Evolutionary conservation across 257 asterid genomes (phyloP), one percentile per base, ranked within the genome.

Genomic region (Solanum paucissectum): DNA sequence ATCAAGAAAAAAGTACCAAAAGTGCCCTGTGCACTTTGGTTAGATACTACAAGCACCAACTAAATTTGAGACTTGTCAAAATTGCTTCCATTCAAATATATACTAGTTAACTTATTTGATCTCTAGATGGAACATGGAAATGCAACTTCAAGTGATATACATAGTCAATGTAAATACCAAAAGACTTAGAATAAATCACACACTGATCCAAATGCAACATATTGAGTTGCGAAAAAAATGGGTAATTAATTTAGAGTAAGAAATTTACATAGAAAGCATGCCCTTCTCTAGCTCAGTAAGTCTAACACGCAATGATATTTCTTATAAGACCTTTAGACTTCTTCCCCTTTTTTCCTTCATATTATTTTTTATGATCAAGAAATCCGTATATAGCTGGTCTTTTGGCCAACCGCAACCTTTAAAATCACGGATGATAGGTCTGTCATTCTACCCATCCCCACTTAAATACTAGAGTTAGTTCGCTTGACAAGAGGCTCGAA

Each of bases 401-500:
- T 18, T 52, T 2, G 0, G 62, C 62, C n/a, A 52, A 18, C 10
- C 18, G 0, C 62, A 16, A 52, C 62, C n/a, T 52, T 18, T 52
- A 18, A 52, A 52, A 18, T 52, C 4, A 18, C 4, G 10, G 62
- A 52, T 18, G 23, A 52, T 52, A 52, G n/a, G n/a, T 18, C 4
- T 52, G 6, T 1, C n/a, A n/a, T n/a, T 52, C 23, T 52, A 52
- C 23, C 62, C 23, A 18, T 18, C n/a, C 62, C 62, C n/a, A 18
- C 62, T 52, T 52, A 52, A 52, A 6, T 52, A 18, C 62, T 18
- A 52, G 10, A 52, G n/a, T 6, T 18, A 18, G 62, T 18, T 52
- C 2, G 10, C 2, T 18, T 52, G n/a, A 9, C 62, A 52, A 4
- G 6, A 52, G n/a, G n/a, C n/a, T 0, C 1, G 4, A 52, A 0